Base-by-base conservation (phyloP, 441 rosid genomes). In the Mallotus japonicus region DNA sequence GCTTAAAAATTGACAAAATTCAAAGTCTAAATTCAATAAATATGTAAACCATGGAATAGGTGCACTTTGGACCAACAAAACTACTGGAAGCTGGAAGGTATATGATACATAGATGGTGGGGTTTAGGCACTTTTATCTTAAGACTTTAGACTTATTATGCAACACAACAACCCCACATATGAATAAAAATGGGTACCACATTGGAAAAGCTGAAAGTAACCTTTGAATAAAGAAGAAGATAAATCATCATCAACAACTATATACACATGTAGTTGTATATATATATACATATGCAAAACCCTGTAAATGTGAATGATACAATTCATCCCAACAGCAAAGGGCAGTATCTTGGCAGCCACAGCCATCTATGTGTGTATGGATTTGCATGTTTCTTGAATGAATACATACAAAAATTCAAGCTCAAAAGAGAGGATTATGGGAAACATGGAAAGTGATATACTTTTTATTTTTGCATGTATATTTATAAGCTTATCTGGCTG, bases 121-220 rank as follows among this genome's bases (percentile, higher is more conserved):
- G 64, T 50, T 67, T 46, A 32, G 40, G 10, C 50, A 57, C 55
- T 68, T 59, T 55, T 34, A 9, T 66, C 5, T 44, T 0, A 51
- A 11, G 42, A 32, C 46, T 55, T 14, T n/a, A 16, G 66, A 65
- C 58, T 68, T 16, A 65, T 53, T 47, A 62, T 9, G 59, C 37
- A 61, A 76, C 83, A 70, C 12, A 37, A 60, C 28, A 55, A 61
- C 78, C 78, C 76, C 74, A 75, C 77, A 58, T 54, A 8, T 16
- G 17, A 15, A 50, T 50, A 75, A 20, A 16, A 9, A 24, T 44
- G 66, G 80, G 70, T 53, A 73, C 76, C 81, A 64, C 77, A 49
- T 71, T 58, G 76, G 67, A 75, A 80, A 78, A 67, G 81, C 70
- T 69, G 80, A 84, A 80, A 78, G 73, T 60, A 82, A 78, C 62